Evolutionary conservation across 371 early-diverging fungal species (phyloP), one percentile per base, ranked within the genome.

Genomic region (Mucor sp.): DNA sequence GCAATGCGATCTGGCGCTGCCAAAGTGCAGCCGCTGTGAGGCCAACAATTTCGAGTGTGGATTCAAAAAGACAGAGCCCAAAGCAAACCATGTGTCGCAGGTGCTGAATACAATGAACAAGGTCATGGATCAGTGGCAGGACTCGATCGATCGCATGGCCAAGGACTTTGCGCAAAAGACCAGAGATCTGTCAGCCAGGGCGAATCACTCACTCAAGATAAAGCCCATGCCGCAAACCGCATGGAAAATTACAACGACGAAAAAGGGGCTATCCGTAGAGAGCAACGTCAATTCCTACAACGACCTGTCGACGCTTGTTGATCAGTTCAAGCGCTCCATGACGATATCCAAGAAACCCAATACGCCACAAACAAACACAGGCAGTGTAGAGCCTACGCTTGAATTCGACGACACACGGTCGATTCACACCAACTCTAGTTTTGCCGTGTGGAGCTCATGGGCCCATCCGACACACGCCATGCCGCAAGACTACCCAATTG

Each of bases 61-160:
- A 28, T 82, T 73, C 55, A 53, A 60, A 14, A 68, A 74, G 19
- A 67, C 75, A 0, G 82, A 82, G 39, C 82, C 82, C 3, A 82
- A 78, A 44, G 78, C 76, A 11, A 80, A 74, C 23, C 76, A 78
- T 60, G 69, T 82, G 21, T 78, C 78, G 1, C 74, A 76, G 39
- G 77, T 75, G 0, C 43, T 82, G 15, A 66, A 63, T 14, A 73
- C 77, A 0, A 75, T 82, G 76, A 82, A 82, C 58, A 72, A 69
- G 25, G 74, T 76, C 11, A 70, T 82, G 65, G 82, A 82, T 62
- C 71, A 76, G 25, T 76, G 74, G 75, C 70, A 74, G 56, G 74
- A 77, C 14, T 71, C 72, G 12, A 58, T 77, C 25, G 77, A 77
- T 62, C 57, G 66, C 14, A 69, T 68, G 67, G 74, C 72, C 27